These are phyloP conservation scores for Globisporangium echinulatum DNA, from an alignment of 352 stramenopile genomes.

Conservation along the genomic window DNA sequence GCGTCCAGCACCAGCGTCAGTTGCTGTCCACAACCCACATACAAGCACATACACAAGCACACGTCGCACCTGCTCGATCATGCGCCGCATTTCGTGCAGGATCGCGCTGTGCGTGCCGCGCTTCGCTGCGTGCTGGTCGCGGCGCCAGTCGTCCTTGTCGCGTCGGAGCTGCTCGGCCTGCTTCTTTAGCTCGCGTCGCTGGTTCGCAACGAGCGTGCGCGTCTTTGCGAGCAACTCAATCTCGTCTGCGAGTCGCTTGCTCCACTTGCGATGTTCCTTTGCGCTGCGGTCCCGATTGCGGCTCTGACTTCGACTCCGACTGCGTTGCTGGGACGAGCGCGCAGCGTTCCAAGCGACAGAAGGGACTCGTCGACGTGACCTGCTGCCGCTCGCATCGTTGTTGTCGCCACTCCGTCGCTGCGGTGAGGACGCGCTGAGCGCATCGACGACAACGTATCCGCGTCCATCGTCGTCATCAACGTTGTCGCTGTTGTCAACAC, in stretches of 20 bases:
- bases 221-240: slow-evolving; percentile 39
- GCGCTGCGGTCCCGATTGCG: background rate
- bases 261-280: slow-evolving; percentile 33
- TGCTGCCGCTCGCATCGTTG: slow-evolving; percentile 6
- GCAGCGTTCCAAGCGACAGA: background rate
- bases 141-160: slow-evolving; percentile 47
- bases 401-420: slow-evolving; percentile 5
- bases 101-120: slow-evolving; percentile 21
- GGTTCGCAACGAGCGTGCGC: slow-evolving; percentile 26
- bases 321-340: background rate
- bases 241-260: slow-evolving; percentile 39
- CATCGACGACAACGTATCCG: background rate
- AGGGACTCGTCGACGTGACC: background rate
- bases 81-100: slow-evolving; percentile 49
- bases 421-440: slow-evolving; percentile 1
- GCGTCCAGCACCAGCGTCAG: background rate
- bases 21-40: background rate
- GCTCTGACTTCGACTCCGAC: too few relatives aligned
- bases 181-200: slow-evolving; percentile 43
- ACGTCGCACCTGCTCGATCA: slow-evolving; percentile 44
- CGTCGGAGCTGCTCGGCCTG: slow-evolving; percentile 46
- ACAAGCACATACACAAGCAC: background rate
- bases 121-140: slow-evolving; percentile 16
- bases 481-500: background rate
- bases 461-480: background rate